Conservation (phyloP, 192 early-diverging fungal genomes). For the Ambispora gerdemannii region DNA sequence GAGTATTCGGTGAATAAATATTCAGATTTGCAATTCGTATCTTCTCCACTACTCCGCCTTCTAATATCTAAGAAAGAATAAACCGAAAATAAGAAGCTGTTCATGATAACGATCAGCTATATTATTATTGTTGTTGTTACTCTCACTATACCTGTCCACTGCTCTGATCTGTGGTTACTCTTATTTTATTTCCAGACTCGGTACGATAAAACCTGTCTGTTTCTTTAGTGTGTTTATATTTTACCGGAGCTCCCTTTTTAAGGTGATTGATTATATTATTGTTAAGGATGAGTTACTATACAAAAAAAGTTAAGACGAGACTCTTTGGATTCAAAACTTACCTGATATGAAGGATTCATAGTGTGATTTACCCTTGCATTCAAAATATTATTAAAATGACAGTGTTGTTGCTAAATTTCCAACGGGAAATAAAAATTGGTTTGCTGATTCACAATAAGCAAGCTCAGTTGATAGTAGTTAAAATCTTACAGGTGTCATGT, state of each 20-base stretch:
- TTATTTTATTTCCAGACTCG: slow-evolving; percentile 36
- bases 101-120: background rate
- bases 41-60: slow-evolving; percentile 67
- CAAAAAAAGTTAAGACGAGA: background rate
- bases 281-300: background rate
- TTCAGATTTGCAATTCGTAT: slow-evolving; percentile 80
- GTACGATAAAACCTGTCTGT: slow-evolving; percentile 64
- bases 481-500: slow-evolving; percentile 69
- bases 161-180: slow-evolving; percentile 67
- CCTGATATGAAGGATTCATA: slow-evolving; percentile 41
- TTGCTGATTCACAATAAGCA: background rate
- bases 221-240: slow-evolving; percentile 73
- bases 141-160: slow-evolving; percentile 44
- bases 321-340: slow-evolving; percentile 24
- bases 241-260: slow-evolving; percentile 54
- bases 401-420: slow-evolving; percentile 64
- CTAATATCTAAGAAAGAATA: slow-evolving; percentile 37
- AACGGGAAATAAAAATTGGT: background rate
- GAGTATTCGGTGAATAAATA: slow-evolving; percentile 74
- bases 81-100: too few relatives aligned
- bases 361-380: slow-evolving; percentile 68
- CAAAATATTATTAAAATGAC: slow-evolving; percentile 76
- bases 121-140: background rate
- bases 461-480: background rate
- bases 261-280: slow-evolving; percentile 7